Percentiles rank a stretch among this genome's conserved stretches.
phyloP scores from a whole-genome alignment of 2,329 filamentous ascomycete genomes.

The Huntiella abstrusa region DNA sequence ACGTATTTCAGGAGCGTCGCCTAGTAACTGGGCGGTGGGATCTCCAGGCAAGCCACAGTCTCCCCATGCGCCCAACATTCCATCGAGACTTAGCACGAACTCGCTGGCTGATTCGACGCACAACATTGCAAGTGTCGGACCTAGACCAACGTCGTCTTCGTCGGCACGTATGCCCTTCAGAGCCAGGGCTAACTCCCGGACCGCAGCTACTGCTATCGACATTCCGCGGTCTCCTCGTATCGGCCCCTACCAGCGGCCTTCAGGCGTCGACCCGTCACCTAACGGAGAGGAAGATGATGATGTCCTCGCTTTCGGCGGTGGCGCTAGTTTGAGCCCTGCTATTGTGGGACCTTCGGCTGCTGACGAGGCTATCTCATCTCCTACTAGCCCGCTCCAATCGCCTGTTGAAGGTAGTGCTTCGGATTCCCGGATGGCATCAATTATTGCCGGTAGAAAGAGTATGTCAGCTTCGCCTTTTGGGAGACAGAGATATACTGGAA shows the following conservation, averaged over 20 bases:
- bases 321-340: constrained; percentile 31
- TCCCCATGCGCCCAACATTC: constrained; percentile 82
- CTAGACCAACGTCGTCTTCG: not conserved
- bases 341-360: not conserved
- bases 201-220: constrained; percentile 37
- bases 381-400: constrained; percentile 7
- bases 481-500: constrained; percentile 27
- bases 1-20: constrained; percentile 25
- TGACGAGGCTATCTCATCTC: not conserved
- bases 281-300: constrained; percentile 30
- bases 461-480: constrained; percentile 23
- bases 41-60: constrained; percentile 69
- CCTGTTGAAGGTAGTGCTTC: constrained; percentile 16
- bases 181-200: not conserved
- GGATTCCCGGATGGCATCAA: not conserved
- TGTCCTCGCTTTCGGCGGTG: constrained; percentile 45
- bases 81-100: constrained; percentile 81
- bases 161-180: not conserved
- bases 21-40: constrained; percentile 69
- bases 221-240: constrained; percentile 53
- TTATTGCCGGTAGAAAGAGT: not conserved
- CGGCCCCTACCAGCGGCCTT: constrained; percentile 36
- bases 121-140: not conserved
- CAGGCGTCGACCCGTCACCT: constrained; percentile 37
- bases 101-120: constrained; percentile 33